Percentiles rank a stretch among this genome's conserved stretches.
Conservation (phyloP, 495 filamentous ascomycete species). For the Neurospora sp. region DNA sequence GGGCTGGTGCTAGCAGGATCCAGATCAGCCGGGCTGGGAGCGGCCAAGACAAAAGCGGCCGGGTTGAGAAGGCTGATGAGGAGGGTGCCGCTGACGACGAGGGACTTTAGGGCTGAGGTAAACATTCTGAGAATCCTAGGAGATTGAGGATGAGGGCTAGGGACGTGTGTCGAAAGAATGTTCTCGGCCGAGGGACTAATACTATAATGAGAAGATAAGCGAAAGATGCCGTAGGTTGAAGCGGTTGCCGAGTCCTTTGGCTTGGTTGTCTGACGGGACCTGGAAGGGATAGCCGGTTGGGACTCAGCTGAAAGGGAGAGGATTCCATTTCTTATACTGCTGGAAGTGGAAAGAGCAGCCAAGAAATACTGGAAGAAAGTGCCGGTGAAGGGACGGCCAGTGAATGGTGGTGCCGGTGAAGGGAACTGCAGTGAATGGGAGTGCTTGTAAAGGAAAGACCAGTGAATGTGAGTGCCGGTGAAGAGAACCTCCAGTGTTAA, state of each 20-base stretch:
- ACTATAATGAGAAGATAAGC: background rate
- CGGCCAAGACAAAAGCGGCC: background rate
- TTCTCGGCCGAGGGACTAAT: background rate
- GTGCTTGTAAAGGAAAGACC: background rate
- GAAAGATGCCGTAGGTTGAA: background rate
- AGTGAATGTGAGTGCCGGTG: background rate
- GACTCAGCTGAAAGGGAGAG: background rate
- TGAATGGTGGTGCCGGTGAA: background rate
- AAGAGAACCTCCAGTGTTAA: background rate
- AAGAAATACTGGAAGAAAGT: background rate
- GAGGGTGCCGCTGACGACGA: background rate
- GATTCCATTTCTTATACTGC: background rate
- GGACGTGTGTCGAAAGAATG: background rate
- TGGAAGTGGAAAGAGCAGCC: background rate
- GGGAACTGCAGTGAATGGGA: background rate
- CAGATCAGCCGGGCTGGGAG: background rate
- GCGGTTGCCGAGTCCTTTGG: background rate
- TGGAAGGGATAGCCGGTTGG: background rate
- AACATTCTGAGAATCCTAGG: background rate
- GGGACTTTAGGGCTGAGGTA: background rate
- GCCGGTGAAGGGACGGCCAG: background rate
- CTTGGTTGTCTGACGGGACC: background rate
- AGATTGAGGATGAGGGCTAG: background rate
- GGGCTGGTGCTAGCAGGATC: background rate
- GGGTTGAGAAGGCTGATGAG: background rate